These are phyloP conservation scores for Aspergillus biplanus DNA, from an alignment of 495 filamentous ascomycete genomes.

Conservation along the genomic window DNA sequence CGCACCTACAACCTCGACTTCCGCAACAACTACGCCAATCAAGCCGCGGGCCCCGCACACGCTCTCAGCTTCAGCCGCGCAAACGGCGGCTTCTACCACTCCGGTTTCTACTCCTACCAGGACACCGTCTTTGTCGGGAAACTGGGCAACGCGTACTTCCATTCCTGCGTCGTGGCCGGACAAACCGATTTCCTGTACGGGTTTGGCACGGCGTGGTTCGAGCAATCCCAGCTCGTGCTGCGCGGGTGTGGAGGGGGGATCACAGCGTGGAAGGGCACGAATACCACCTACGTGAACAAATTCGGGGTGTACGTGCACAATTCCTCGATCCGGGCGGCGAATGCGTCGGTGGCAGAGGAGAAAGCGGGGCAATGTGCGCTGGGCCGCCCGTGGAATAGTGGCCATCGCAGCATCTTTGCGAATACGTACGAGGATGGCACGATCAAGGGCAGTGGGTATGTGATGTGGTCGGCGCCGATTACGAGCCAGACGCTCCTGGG, in stretches of 20 bases:
- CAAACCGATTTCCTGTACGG: slow-evolving; percentile 64
- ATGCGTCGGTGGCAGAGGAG: slow-evolving; percentile 47
- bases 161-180: slow-evolving; percentile 55
- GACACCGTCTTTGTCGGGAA: slow-evolving; percentile 67
- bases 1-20: slow-evolving; percentile 64
- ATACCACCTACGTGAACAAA: slow-evolving; percentile 64
- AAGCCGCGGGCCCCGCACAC: slow-evolving; percentile 54
- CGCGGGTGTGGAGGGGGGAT: slow-evolving; percentile 63
- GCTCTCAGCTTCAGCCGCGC: slow-evolving; percentile 58
- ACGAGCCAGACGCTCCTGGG: slow-evolving; percentile 55
- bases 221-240: slow-evolving; percentile 46
- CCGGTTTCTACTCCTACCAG: slow-evolving; percentile 61
- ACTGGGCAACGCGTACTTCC: slow-evolving; percentile 62
- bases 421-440: slow-evolving; percentile 54
- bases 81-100: slow-evolving; percentile 63
- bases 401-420: slow-evolving; percentile 57
- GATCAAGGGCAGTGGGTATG: slow-evolving; percentile 30
- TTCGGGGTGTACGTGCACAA: slow-evolving; percentile 65
- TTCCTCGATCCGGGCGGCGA: slow-evolving; percentile 51
- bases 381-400: slow-evolving; percentile 63
- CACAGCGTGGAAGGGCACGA: slow-evolving; percentile 67
- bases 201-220: slow-evolving; percentile 55
- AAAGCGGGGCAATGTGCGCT: slow-evolving; percentile 57
- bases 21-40: slow-evolving; percentile 55
- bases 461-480: slow-evolving; percentile 20